Evolutionary conservation across 805 yeast genomes (phyloP).

Genomic region (Candida ficus): DNA sequence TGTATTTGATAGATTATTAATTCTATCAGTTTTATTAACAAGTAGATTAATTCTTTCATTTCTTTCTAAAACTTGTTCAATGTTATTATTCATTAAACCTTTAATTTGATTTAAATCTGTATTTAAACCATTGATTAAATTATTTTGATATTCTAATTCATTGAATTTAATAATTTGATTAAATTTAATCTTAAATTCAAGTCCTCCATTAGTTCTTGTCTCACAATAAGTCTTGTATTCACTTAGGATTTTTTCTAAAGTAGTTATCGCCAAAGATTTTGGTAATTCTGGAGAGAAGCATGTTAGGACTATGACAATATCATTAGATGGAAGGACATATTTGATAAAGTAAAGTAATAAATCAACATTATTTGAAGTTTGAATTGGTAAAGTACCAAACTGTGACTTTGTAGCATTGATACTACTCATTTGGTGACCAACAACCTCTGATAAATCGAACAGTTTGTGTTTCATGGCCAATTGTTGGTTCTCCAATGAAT

Average conservation of each 20-base stretch:
- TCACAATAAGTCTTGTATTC: conserved; percentile 39
- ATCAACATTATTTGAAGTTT: conserved; percentile 5
- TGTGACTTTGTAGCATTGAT: conserved; percentile 42
- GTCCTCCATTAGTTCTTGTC: conserved; percentile 13
- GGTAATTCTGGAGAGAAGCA: conserved; percentile 17
- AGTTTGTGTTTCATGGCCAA: conserved; percentile 37
- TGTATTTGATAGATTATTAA: conserved; percentile 47
- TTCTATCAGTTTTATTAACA: conserved; percentile 57
- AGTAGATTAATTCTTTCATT: conserved; percentile 53
- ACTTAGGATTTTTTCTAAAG: conserved; percentile 31
- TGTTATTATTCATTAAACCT: conserved; percentile 53
- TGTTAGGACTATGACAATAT: conserved; percentile 19
- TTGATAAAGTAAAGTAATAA: conserved; percentile 18
- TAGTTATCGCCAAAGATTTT: conserved; percentile 16
- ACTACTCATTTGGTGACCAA: conserved; percentile 48
- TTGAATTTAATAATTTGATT: conserved; percentile 51
- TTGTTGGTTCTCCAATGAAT: conserved; percentile 47
- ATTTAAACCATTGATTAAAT: conserved; percentile 32
- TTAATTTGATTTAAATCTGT: conserved; percentile 54
- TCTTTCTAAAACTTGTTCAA: conserved; percentile 51
- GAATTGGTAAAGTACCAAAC: conserved; percentile 22
- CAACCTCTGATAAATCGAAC: conserved; percentile 44
- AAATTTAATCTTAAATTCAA: conserved; percentile 53
- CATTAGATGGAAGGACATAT: conserved; percentile 18
- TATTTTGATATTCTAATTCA: conserved; percentile 37